A percentile compares a stretch with the other conserved stretches of the same genome.
phyloP scores from a whole-genome alignment of 2,329 filamentous ascomycete species.

The Pestalotiopsis sp. region DNA sequence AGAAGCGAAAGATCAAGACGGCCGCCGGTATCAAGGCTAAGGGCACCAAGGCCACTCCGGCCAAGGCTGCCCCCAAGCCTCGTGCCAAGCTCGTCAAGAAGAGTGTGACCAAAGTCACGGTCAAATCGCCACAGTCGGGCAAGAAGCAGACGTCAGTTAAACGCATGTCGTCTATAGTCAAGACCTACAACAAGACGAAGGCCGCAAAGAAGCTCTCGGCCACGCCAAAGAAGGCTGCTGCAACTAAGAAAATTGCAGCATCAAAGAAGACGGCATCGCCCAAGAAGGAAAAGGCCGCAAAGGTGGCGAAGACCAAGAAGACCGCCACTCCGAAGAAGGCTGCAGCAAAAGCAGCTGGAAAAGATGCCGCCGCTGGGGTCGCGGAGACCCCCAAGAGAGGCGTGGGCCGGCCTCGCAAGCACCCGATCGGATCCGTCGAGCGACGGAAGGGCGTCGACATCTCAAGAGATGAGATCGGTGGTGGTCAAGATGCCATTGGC shows the following conservation, averaged over 20 bases:
- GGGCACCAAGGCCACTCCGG: constrained; percentile 27
- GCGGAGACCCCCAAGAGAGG: neutral
- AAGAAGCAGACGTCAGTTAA: constrained; percentile 25
- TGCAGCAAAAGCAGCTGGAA: constrained; percentile 22
- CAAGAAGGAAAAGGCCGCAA: neutral
- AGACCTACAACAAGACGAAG: constrained; percentile 31
- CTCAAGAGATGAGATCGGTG: constrained; percentile 22
- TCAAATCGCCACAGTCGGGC: constrained; percentile 21
- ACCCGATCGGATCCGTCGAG: constrained; percentile 15
- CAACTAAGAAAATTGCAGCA: constrained; percentile 15
- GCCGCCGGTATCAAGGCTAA: constrained; percentile 35
- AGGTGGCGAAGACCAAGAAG: neutral
- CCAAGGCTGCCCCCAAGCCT: constrained; percentile 33
- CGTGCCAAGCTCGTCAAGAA: constrained; percentile 39
- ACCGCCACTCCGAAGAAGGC: constrained; percentile 15
- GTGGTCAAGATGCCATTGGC: constrained; percentile 25
- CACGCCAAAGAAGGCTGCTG: constrained; percentile 21
- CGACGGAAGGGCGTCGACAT: constrained; percentile 27
- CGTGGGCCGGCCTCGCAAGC: constrained; percentile 17
- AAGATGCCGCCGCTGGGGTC: constrained; percentile 24
- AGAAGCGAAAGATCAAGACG: constrained; percentile 51
- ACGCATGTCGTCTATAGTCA: constrained; percentile 29
- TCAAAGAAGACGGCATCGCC: neutral
- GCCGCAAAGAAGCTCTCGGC: constrained; percentile 11
- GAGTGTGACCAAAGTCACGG: constrained; percentile 40